These are phyloP conservation scores for Actinomucor elegans DNA, from an alignment of 371 early-diverging fungal genomes.

Conservation along the genomic window DNA sequence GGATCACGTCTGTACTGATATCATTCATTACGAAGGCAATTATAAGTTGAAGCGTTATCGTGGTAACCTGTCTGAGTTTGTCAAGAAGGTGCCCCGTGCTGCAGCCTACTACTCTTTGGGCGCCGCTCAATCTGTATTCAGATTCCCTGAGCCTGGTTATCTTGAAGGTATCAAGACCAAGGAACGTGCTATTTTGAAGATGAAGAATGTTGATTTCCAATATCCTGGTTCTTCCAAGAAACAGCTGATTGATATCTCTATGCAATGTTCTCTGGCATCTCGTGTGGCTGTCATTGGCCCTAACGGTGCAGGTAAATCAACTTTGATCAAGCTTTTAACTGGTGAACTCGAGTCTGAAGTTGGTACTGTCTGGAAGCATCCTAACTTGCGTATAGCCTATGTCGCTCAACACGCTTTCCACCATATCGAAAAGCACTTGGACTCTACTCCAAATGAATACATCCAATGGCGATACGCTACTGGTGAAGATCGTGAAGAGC, in stretches of 20 bases:
- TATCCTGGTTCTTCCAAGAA: constrained; percentile 64
- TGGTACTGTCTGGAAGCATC: constrained; percentile 54
- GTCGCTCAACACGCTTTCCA: constrained; percentile 85
- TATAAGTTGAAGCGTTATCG: constrained; percentile 76
- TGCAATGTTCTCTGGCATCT: constrained; percentile 66
- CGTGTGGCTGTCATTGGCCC: constrained; percentile 73
- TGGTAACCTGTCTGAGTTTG: constrained; percentile 85
- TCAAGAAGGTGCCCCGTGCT: constrained; percentile 75
- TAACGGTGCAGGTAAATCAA: constrained; percentile 79
- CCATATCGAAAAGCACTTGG: constrained; percentile 71
- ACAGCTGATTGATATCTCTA: constrained; percentile 53
- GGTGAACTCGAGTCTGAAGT: constrained; percentile 53
- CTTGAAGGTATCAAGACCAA: constrained; percentile 76
- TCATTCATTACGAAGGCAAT: constrained; percentile 74
- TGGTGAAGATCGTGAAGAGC: constrained; percentile 69
- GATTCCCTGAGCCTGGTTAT: constrained; percentile 70
- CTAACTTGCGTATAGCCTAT: constrained; percentile 71
- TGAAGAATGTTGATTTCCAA: constrained; percentile 64
- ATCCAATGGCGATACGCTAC: constrained; percentile 73
- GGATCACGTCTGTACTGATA: constrained; percentile 81
- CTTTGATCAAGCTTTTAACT: constrained; percentile 80
- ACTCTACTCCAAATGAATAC: constrained; percentile 67
- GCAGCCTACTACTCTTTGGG: constrained; percentile 72
- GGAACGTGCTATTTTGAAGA: constrained; percentile 67
- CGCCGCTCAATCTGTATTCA: constrained; percentile 56